A percentile compares a stretch with the other conserved stretches of the same genome.
Evolutionary conservation across 768 basidiomycete species (phyloP).

Genomic region (Rhizopogon roseolus): DNA sequence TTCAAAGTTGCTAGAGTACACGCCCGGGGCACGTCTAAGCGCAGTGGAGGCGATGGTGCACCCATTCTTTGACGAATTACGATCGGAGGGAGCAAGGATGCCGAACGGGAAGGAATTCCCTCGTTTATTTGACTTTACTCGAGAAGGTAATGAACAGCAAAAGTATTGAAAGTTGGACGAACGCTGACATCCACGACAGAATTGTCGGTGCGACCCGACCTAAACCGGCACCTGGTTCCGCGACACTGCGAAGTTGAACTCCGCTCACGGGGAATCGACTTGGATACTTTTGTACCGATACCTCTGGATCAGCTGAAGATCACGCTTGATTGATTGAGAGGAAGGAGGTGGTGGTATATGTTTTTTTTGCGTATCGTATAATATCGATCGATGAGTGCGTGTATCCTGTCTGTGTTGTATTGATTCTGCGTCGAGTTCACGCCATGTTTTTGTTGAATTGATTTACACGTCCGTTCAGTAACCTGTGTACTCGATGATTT

Average conservation of each 20-base stretch:
- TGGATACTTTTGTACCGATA: conserved; percentile 95
- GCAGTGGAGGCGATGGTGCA: conserved; percentile 91
- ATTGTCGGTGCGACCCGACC: conserved; percentile 92
- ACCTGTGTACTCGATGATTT: conserved; percentile 10
- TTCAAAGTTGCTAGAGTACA: conserved; percentile 93
- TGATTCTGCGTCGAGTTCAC: conserved; percentile 10
- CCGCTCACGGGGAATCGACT: conserved; percentile 75
- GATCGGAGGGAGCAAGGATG: conserved; percentile 87
- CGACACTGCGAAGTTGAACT: conserved; percentile 87
- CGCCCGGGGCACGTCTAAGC: conserved; percentile 88
- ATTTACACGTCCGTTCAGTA: conserved; percentile 3
- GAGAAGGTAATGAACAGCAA: conserved; percentile 67
- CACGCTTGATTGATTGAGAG: conserved; percentile 71
- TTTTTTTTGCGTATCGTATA: conserved; percentile 30
- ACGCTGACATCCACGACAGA: conserved; percentile 44
- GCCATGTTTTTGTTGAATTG: conserved; percentile 4
- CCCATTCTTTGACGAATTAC: conserved; percentile 96
- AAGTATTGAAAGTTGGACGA: not conserved
- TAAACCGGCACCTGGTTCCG: conserved; percentile 90
- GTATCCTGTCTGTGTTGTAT: conserved; percentile 21
- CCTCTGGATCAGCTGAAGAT: conserved; percentile 94
- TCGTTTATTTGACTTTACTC: conserved; percentile 89
- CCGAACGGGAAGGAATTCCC: conserved; percentile 98
- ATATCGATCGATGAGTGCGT: conserved; percentile 22
- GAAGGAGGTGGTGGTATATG: conserved; percentile 22